These are phyloP conservation scores for Cryphonectria parasitica DNA, from an alignment of 2,329 filamentous ascomycete species.

Conservation along the genomic window DNA sequence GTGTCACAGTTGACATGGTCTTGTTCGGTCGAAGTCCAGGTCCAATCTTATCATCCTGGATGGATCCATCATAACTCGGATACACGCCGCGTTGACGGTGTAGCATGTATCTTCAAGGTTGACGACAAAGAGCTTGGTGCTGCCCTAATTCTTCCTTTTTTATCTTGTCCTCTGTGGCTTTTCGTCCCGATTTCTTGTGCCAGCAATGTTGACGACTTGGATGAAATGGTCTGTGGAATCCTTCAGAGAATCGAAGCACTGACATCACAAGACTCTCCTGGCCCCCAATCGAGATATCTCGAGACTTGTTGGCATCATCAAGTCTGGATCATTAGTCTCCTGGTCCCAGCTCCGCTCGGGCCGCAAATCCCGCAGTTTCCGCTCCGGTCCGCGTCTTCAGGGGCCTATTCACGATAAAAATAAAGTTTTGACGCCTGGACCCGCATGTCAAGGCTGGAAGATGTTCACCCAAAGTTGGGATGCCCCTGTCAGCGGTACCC, in stretches of 20 bases:
- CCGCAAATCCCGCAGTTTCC: not conserved
- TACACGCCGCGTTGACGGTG: not conserved
- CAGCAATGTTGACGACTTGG: not conserved
- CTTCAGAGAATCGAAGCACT: not conserved
- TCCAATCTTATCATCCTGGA: not conserved
- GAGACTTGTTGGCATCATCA: not conserved
- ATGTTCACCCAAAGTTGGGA: not conserved
- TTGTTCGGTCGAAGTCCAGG: not conserved
- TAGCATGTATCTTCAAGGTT: not conserved
- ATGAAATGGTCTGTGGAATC: not conserved
- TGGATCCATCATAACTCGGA: not conserved
- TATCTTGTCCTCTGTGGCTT: not conserved
- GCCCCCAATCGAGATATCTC: not conserved
- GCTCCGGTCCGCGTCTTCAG: not conserved
- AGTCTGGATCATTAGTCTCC: not conserved
- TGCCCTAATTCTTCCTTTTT: no score
- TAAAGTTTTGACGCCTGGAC: slow-evolving; percentile 3
- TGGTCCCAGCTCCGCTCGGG: not conserved
- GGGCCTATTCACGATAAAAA: not conserved
- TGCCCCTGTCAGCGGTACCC: not conserved
- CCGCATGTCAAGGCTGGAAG: not conserved
- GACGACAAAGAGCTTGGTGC: not conserved
- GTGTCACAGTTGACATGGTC: not conserved
- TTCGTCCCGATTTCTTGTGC: not conserved
- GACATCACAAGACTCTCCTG: not conserved